Percentiles rank a stretch among this genome's conserved stretches.
Evolutionary conservation across 1,139 yeast genomes (phyloP).

Genomic region (Debaryomycetaceae sp.): DNA sequence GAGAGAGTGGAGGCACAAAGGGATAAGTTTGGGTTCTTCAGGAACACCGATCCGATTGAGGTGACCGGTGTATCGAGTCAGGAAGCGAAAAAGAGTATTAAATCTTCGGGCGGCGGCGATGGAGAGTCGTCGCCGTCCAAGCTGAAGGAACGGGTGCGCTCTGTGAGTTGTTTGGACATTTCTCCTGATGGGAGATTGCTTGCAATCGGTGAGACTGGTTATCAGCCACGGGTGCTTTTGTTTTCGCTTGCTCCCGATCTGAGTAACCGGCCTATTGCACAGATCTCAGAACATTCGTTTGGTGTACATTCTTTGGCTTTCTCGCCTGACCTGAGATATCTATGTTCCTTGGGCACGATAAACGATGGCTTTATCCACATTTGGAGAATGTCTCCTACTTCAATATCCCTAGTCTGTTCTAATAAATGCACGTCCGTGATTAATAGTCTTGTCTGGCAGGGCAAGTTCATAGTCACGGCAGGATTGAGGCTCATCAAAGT

Average conservation of each 20-base stretch:
- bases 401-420: constrained; percentile 34
- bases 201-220: constrained; percentile 69
- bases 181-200: constrained; percentile 50
- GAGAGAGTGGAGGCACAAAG: constrained; percentile 7
- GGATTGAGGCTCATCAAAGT: constrained; percentile 60
- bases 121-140: constrained; percentile 25
- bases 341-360: constrained; percentile 59
- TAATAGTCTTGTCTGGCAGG: constrained; percentile 55
- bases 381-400: constrained; percentile 41
- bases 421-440: constrained; percentile 61
- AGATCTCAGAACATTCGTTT: constrained; percentile 58
- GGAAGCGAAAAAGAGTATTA: constrained; percentile 1
- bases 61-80: constrained; percentile 14
- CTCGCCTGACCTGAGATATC: constrained; percentile 51
- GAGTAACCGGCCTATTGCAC: constrained; percentile 44
- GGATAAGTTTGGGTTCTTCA: constrained; percentile 36
- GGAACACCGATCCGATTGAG: constrained; percentile 23
- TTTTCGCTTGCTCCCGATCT: constrained; percentile 56
- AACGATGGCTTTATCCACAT: constrained; percentile 65
- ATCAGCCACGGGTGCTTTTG: constrained; percentile 58
- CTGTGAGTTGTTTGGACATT: constrained; percentile 53
- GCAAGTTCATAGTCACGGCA: constrained; percentile 43
- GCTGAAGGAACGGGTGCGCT: constrained; percentile 45
- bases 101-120: constrained; percentile 1
- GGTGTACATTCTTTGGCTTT: constrained; percentile 57